Evolutionary conservation across 1,284 basidiomycete genomes (phyloP).

Genomic region (Marasmius sp.): DNA sequence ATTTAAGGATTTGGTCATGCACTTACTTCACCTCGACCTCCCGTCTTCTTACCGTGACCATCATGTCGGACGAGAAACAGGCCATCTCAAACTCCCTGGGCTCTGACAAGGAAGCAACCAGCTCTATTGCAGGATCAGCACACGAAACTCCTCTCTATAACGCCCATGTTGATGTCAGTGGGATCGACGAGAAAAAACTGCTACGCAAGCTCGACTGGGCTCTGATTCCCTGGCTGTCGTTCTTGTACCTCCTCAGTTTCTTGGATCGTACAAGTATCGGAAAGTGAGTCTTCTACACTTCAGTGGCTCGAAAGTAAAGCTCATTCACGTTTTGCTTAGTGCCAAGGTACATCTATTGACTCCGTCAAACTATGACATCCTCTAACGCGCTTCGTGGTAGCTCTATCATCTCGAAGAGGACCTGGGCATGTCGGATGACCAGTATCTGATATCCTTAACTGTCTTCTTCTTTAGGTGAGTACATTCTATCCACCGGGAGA

Average conservation of each 20-base stretch:
- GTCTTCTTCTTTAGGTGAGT: slow-evolving; percentile 56
- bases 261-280: slow-evolving; percentile 81
- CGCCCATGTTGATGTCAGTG: slow-evolving; percentile 50
- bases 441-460: slow-evolving; percentile 66
- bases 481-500: slow-evolving; percentile 31
- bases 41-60: neutral
- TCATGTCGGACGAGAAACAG: neutral
- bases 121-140: neutral
- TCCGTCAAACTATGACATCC: neutral
- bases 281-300: slow-evolving; percentile 45
- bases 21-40: neutral
- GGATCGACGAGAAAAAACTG: slow-evolving; percentile 61
- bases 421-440: slow-evolving; percentile 57
- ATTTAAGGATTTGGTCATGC: neutral
- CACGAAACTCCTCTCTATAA: slow-evolving; percentile 39
- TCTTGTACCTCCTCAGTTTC: slow-evolving; percentile 76
- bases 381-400: slow-evolving; percentile 27
- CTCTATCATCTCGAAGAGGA: slow-evolving; percentile 55
- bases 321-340: slow-evolving; percentile 22
- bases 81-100: neutral
- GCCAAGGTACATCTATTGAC: slow-evolving; percentile 49
- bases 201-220: slow-evolving; percentile 65
- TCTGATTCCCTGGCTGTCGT: slow-evolving; percentile 67
- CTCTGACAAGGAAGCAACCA: slow-evolving; percentile 5
- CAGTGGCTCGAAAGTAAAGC: neutral